Conservation (phyloP, 2,329 filamentous ascomycete species). For the Hypoxylon sp. region DNA sequence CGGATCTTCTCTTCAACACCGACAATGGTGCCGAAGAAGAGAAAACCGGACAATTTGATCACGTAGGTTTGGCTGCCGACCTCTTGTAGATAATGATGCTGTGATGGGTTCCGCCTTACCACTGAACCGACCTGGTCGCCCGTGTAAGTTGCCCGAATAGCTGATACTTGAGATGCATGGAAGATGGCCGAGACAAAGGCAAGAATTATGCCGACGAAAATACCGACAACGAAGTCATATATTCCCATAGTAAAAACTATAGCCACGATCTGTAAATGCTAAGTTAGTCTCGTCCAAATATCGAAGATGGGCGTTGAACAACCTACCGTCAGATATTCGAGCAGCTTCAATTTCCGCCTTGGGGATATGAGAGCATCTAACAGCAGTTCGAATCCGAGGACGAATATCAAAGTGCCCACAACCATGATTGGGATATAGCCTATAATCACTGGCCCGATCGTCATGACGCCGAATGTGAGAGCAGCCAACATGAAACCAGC, state of each 20-base stretch:
- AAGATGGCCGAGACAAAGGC: slow-evolving; percentile 92
- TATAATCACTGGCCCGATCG: slow-evolving; percentile 86
- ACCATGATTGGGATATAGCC: slow-evolving; percentile 97
- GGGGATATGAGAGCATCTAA: slow-evolving; percentile 89
- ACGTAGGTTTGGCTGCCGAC: slow-evolving; percentile 90
- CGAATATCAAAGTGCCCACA: slow-evolving; percentile 92
- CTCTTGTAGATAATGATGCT: slow-evolving; percentile 84
- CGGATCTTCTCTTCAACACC: slow-evolving; percentile 91
- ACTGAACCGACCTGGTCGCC: slow-evolving; percentile 91
- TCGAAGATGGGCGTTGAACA: slow-evolving; percentile 10
- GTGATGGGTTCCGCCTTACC: slow-evolving; percentile 87
- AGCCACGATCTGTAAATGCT: slow-evolving; percentile 66
- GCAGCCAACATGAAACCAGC: slow-evolving; percentile 85
- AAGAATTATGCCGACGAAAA: slow-evolving; percentile 88
- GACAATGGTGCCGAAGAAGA: slow-evolving; percentile 99
- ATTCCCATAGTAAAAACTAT: slow-evolving; percentile 97
- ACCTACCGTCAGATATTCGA: slow-evolving; percentile 86
- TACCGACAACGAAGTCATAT: slow-evolving; percentile 95
- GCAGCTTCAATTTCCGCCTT: slow-evolving; percentile 82
- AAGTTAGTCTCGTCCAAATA: slow-evolving; percentile 34
- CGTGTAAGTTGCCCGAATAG: slow-evolving; percentile 88
- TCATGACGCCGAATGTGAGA: slow-evolving; percentile 81
- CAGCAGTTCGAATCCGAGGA: slow-evolving; percentile 91
- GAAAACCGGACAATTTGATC: slow-evolving; percentile 88
- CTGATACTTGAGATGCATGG: slow-evolving; percentile 88